Evolutionary conservation across 2,329 filamentous ascomycete species (phyloP), one percentile per base, ranked within the genome.

Genomic region (Fusarium tricinctum): DNA sequence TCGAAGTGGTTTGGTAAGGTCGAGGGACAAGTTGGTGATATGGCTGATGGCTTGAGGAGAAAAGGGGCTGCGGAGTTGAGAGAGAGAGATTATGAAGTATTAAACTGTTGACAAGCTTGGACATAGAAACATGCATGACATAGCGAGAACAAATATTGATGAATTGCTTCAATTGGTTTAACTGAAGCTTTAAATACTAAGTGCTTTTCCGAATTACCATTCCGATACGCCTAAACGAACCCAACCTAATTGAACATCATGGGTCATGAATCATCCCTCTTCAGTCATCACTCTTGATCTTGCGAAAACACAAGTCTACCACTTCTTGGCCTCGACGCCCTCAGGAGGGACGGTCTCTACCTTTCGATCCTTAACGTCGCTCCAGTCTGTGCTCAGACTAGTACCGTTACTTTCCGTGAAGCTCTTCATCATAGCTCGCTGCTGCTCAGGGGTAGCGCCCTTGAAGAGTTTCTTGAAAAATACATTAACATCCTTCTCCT

Each of bases 351-450:
- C 80, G 0, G 89, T 92, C 76, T 92, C 88, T 26, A 97, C 91
- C 23, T 81, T 91, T 19, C 88, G 88, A 66, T 84, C 86, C 50
- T 88, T 87, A 20, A 97, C 95, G 65, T 97, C 92, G 12, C 82
- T 80, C 96, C 96, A 99, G 77, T 95, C 93, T 0, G 96, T 99
- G 79, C 93, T 97, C 49, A 99, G 82, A 4, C 92, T 88, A 0
- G 96, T 99, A 6, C 96, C 96, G 72, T 97, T 96, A 79, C 94
- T 97, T 84, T 99, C 95, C 15, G 89, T 85, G 75, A 93, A 98
- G 76, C 93, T 97, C 87, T 99, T 99, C 89, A 97, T 93, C 96
- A 99, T 99, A 10, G 96, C 96, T 3, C 94, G 89, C 76, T 89
- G 89, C 60, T 93, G 92, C 72, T 99, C 95, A 0, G 90, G 88